phyloP scores from a whole-genome alignment of 495 filamentous ascomycete species.

The Aspergillus conjunctus region DNA sequence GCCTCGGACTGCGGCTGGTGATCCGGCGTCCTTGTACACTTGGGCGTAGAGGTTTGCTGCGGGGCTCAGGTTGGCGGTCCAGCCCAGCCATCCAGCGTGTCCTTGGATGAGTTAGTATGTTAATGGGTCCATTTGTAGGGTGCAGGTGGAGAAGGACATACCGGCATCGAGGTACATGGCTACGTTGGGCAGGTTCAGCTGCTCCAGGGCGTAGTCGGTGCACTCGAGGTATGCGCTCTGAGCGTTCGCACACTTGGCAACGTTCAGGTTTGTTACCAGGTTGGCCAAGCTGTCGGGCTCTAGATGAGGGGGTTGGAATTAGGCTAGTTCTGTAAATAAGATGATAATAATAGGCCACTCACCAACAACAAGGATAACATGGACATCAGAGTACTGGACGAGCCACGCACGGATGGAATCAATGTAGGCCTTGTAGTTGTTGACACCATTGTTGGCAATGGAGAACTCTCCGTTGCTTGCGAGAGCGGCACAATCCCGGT shows the following conservation, averaged over 20 bases:
- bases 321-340: too few species aligned
- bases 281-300: conserved; percentile 83
- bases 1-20: conserved; percentile 67
- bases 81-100: conserved; percentile 75
- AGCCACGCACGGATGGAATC: conserved; percentile 51
- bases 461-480: conserved; percentile 77
- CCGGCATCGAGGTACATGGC: conserved; percentile 84
- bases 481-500: conserved; percentile 75
- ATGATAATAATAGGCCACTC: too few species aligned
- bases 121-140: too few species aligned
- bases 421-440: conserved; percentile 71
- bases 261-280: conserved; percentile 71
- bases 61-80: conserved; percentile 73
- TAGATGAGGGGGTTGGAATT: conserved; percentile 39
- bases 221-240: conserved; percentile 66
- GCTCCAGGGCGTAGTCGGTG: conserved; percentile 69
- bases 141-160: conserved; percentile 19
- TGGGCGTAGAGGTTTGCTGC: conserved; percentile 68
- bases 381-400: conserved; percentile 35
- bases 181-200: conserved; percentile 76
- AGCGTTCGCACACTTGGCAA: conserved; percentile 64
- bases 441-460: conserved; percentile 58
- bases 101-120: conserved; percentile 23
- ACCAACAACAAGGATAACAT: conserved; percentile 56
- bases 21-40: conserved; percentile 66